phyloP scores from a whole-genome alignment of 768 basidiomycete species.

The Butyriboletus loyo region DNA sequence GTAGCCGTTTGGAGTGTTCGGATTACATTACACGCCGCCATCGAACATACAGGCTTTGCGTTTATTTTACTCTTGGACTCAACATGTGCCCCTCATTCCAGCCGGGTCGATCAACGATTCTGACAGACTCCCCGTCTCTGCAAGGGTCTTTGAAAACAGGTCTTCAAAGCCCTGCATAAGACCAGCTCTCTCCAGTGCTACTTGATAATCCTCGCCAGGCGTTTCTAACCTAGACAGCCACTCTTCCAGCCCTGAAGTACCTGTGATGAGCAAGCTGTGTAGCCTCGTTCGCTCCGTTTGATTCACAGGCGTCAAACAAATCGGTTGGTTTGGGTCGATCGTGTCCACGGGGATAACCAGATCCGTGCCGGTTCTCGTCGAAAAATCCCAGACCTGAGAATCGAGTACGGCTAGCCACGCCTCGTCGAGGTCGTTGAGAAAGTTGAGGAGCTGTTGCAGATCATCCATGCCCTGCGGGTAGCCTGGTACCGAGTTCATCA shows the following conservation, averaged over 20 bases:
- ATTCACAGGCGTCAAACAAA: slow-evolving; percentile 48
- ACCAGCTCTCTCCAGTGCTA: slow-evolving; percentile 48
- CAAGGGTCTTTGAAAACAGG: slow-evolving; percentile 59
- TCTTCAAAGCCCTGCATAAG: slow-evolving; percentile 62
- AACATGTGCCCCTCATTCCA: slow-evolving; percentile 22
- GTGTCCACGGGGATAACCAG: slow-evolving; percentile 40
- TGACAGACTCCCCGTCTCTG: slow-evolving; percentile 50
- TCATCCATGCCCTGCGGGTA: slow-evolving; percentile 48
- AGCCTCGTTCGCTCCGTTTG: slow-evolving; percentile 75
- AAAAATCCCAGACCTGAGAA: slow-evolving; percentile 64
- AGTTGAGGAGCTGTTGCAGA: slow-evolving; percentile 57
- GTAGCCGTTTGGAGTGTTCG: slow-evolving; percentile 13
- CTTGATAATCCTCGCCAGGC: slow-evolving; percentile 27
- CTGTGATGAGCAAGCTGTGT: slow-evolving; percentile 60
- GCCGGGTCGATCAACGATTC: slow-evolving; percentile 23
- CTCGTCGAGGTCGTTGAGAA: slow-evolving; percentile 70
- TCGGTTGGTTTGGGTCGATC: slow-evolving; percentile 22
- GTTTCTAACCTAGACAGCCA: slow-evolving; percentile 48
- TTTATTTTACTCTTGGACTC: neutral
- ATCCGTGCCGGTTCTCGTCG: slow-evolving; percentile 38
- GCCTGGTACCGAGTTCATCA: slow-evolving; percentile 56
- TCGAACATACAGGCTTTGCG: neutral
- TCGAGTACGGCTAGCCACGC: slow-evolving; percentile 69
- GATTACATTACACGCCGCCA: neutral
- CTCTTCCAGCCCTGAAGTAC: slow-evolving; percentile 61